These are phyloP conservation scores for Pelargonium australe DNA, from an alignment of 441 rosid genomes.

Conservation along the genomic window DNA sequence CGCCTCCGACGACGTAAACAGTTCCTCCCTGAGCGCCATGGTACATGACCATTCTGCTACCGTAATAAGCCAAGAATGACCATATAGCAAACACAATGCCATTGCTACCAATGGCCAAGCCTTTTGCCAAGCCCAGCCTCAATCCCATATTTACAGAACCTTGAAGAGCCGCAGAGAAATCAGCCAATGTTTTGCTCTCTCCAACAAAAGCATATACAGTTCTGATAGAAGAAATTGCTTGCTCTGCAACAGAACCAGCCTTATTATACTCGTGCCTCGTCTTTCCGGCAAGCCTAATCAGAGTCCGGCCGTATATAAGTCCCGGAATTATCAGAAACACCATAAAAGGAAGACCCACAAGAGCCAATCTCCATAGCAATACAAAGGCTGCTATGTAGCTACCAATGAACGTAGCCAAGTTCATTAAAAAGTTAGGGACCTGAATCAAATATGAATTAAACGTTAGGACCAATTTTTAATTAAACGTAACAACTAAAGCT, in stretches of 20 bases:
- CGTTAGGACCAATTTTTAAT: background rate
- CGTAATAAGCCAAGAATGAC: constrained; percentile 25
- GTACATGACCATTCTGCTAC: constrained; percentile 19
- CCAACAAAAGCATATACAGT: constrained; percentile 22
- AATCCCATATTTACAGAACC: constrained; percentile 19
- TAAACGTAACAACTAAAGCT: no score
- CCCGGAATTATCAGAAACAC: constrained; percentile 19
- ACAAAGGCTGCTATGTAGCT: constrained; percentile 12
- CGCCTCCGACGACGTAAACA: constrained; percentile 17
- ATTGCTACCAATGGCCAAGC: constrained; percentile 23
- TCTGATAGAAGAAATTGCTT: constrained; percentile 24
- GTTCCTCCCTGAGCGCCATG: constrained; percentile 18
- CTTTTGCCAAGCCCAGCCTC: constrained; percentile 22
- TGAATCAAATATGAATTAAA: background rate
- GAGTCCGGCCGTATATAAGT: constrained; percentile 14
- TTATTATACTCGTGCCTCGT: constrained; percentile 9
- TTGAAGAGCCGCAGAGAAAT: constrained; percentile 14
- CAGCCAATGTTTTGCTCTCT: constrained; percentile 9
- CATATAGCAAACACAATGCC: constrained; percentile 20
- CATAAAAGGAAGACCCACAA: constrained; percentile 16
- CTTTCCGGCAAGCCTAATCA: constrained; percentile 15
- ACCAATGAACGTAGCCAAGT: constrained; percentile 17
- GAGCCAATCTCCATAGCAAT: constrained; percentile 22
- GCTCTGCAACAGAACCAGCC: constrained; percentile 12
- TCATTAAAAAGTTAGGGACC: constrained; percentile 19